A percentile compares a stretch with the other conserved stretches of the same genome.
phyloP scores from a whole-genome alignment of 2,329 filamentous ascomycete species.

The Emergomyces pasteurianus region DNA sequence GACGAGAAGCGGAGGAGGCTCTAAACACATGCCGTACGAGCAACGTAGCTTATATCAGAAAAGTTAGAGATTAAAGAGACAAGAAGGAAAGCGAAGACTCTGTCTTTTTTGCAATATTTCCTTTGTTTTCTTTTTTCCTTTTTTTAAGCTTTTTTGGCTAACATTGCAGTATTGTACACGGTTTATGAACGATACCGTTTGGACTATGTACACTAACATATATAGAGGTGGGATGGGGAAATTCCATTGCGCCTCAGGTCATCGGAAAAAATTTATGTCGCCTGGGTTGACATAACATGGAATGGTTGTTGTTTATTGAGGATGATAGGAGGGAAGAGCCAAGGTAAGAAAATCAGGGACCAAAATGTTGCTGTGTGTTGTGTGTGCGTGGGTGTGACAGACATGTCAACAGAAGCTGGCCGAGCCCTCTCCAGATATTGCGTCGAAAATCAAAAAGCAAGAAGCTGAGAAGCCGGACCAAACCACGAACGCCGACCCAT shows the following conservation, averaged over 20 bases:
- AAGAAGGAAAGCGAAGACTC: neutral
- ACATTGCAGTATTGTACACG: slow-evolving; percentile 10
- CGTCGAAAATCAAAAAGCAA: slow-evolving; percentile 2
- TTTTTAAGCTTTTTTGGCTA: slow-evolving; percentile 10
- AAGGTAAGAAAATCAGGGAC: slow-evolving; percentile 2
- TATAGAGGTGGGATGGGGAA: neutral
- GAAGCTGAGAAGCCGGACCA: slow-evolving; percentile 10
- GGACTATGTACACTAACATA: slow-evolving; percentile 10
- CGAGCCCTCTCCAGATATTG: neutral
- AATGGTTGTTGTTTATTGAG: neutral
- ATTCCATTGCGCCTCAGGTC: slow-evolving; percentile 4
- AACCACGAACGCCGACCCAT: slow-evolving; percentile 22
- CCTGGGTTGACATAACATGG: neutral
- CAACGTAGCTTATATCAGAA: neutral
- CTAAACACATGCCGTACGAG: neutral
- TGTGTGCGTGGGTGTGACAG: neutral
- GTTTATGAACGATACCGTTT: slow-evolving; percentile 5
- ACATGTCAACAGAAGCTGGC: neutral
- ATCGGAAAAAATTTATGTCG: neutral
- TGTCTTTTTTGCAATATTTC: slow-evolving; percentile 6
- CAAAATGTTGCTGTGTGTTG: neutral
- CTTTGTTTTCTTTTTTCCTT: neutral
- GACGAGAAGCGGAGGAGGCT: slow-evolving; percentile 14
- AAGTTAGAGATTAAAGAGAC: neutral
- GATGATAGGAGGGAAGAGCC: neutral